A percentile compares a stretch with the other conserved stretches of the same genome.
These are phyloP conservation scores for Aspergillus funiculosus DNA, from an alignment of 495 filamentous ascomycete species.

Conservation along the genomic window DNA sequence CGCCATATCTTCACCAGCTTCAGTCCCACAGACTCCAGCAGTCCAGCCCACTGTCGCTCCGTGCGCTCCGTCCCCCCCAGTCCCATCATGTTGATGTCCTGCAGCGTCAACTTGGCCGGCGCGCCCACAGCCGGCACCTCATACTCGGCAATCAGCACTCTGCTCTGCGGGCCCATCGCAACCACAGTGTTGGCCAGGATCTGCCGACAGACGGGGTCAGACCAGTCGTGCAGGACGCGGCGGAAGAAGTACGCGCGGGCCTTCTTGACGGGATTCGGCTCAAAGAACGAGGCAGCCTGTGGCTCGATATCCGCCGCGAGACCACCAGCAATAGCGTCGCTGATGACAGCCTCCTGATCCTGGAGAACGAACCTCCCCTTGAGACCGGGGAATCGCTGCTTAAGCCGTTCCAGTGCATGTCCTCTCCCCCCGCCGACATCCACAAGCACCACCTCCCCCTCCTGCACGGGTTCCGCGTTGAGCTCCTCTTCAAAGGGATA, in stretches of 20 bases:
- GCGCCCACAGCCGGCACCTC: constrained; percentile 1
- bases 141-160: constrained; percentile 15
- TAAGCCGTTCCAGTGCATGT: constrained; percentile 36
- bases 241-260: constrained; percentile 24
- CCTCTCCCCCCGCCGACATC: constrained; percentile 47
- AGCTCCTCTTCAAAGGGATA: constrained; percentile 12
- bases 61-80: constrained; percentile 9
- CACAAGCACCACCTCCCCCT: constrained; percentile 34
- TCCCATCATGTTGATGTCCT: constrained; percentile 5
- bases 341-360: constrained; percentile 35
- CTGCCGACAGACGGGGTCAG: constrained; percentile 31
- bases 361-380: constrained; percentile 42
- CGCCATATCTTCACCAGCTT: too few relatives aligned
- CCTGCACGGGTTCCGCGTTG: constrained; percentile 5
- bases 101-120: not conserved
- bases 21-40: constrained; percentile 4
- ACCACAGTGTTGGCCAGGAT: constrained; percentile 37
- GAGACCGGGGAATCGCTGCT: constrained; percentile 21
- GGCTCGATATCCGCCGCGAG: constrained; percentile 24
- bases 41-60: not conserved
- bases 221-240: constrained; percentile 44
- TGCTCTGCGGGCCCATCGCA: constrained; percentile 31
- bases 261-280: constrained; percentile 37
- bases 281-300: constrained; percentile 42
- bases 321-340: constrained; percentile 41